Base-by-base conservation (phyloP, 2,329 filamentous ascomycete genomes). In the Clarireedia monteithiana region DNA sequence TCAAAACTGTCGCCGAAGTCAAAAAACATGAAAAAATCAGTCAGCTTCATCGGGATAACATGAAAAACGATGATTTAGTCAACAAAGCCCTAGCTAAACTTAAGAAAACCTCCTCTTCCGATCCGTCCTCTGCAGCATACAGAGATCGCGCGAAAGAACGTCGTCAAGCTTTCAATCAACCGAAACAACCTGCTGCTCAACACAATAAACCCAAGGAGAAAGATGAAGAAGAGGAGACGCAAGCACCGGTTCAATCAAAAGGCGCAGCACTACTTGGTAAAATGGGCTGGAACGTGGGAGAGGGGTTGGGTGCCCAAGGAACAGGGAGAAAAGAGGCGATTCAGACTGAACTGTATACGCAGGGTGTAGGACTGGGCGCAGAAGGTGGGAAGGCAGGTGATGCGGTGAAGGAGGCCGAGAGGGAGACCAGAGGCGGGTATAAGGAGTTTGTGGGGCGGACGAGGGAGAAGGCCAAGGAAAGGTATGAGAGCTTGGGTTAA, bases 381-480 rank as follows among this genome's bases (percentile, higher is more conserved):
- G 79, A 85, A 64, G 84, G 85, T 0, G 79, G 83, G n/a, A 85
- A 84, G 64, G 70, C 86, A 39, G 86, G 86, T 12, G 84, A 89
- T 69, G 85, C 86, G 27, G 75, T 76, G 6, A 78, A 82, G 65
- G 76, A 86, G 65, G 84, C 84, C 24, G 78, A 80, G 59, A 74
- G 79, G 60, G 78, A 80, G 66, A 87, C 84, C 4, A 78, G 75
- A 65, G 78, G 80, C 40, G 77, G 73, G 40, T 85, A 85, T 62
- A 72, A 75, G 0, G 81, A 81, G 53, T 88, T 88, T 66, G 73
- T 87, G 53, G 79, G 78, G 59, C 80, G 80, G 64, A 82, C 81
- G 24, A 83, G 83, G 67, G 83, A 86, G 53, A 81, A 80, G 68
- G 85, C 85, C 1, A 77, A 84, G 63, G 82, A 86, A 68, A 74